These are phyloP conservation scores for Aeschynomene evenia DNA, from an alignment of 306 rosid genomes.

Conservation along the genomic window DNA sequence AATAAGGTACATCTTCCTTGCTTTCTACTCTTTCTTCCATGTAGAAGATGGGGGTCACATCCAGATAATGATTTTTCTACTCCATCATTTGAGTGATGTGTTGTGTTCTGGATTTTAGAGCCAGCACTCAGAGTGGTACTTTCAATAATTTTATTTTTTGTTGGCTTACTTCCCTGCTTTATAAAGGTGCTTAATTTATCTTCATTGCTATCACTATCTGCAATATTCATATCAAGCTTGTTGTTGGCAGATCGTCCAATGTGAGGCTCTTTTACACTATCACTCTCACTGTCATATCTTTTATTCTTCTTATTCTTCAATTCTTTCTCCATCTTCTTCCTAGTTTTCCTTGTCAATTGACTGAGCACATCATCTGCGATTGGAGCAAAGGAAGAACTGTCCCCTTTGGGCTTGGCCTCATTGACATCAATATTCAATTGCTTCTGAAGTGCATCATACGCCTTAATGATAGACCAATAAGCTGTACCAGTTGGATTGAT, in stretches of 20 bases:
- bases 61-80: constrained; percentile 48
- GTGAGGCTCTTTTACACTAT: constrained; percentile 50
- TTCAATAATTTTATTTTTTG: constrained; percentile 63
- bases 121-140: constrained; percentile 45
- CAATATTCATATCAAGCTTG: constrained; percentile 53
- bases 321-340: constrained; percentile 90
- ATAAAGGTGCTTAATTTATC: constrained; percentile 82
- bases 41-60: constrained; percentile 50
- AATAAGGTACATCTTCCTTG: constrained; percentile 78
- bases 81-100: constrained; percentile 43
- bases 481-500: constrained; percentile 88
- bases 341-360: constrained; percentile 91
- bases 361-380: constrained; percentile 80
- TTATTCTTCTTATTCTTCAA: constrained; percentile 58
- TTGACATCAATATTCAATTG: constrained; percentile 60
- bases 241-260: constrained; percentile 42
- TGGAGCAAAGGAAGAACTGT: constrained; percentile 61
- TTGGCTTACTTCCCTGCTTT: constrained; percentile 76
- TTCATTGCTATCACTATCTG: constrained; percentile 72
- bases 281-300: constrained; percentile 50
- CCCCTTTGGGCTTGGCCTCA: constrained; percentile 52
- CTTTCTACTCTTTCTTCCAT: constrained; percentile 72
- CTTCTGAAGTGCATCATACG: constrained; percentile 94
- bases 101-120: constrained; percentile 51
- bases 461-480: constrained; percentile 97